These are phyloP conservation scores for Orbilia ellipsospora DNA, from an alignment of 2,329 filamentous ascomycete genomes.

Conservation along the genomic window DNA sequence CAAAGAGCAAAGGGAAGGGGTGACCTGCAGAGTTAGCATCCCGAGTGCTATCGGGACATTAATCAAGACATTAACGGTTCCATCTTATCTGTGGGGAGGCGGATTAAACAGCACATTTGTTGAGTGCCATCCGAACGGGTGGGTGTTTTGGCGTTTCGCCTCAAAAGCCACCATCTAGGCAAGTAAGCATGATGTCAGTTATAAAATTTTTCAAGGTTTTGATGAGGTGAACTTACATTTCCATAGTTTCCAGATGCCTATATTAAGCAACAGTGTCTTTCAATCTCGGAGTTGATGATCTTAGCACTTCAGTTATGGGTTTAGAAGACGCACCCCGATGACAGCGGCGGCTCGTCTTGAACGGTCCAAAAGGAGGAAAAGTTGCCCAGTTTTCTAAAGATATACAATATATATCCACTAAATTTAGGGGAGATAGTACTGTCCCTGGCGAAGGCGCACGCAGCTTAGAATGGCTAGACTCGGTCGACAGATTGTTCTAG, in stretches of 20 bases:
- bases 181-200: conserved; percentile 30
- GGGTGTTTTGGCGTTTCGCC: conserved; percentile 47
- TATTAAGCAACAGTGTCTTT: conserved; percentile 20
- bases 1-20: conserved; percentile 16
- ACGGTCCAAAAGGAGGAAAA: conserved; percentile 49
- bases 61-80: conserved; percentile 42
- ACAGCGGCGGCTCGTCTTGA: conserved; percentile 42
- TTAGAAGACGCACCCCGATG: conserved; percentile 17
- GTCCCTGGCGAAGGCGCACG: too few species aligned
- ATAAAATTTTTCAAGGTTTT: neutral
- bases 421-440: conserved; percentile 22
- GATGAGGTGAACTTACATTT: conserved; percentile 5
- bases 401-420: conserved; percentile 6
- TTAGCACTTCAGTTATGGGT: conserved; percentile 37
- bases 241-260: conserved; percentile 1
- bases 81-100: conserved; percentile 47
- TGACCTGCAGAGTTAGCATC: conserved; percentile 21
- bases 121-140: conserved; percentile 29
- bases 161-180: conserved; percentile 38
- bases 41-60: conserved; percentile 45
- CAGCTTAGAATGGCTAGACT: neutral
- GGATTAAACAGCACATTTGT: conserved; percentile 19
- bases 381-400: conserved; percentile 20
- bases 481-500: neutral
- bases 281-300: conserved; percentile 49